Percentiles rank a stretch among this genome's conserved stretches.
Evolutionary conservation across 306 rosid genomes (phyloP).

Genomic region (Adenanthera pavonina): DNA sequence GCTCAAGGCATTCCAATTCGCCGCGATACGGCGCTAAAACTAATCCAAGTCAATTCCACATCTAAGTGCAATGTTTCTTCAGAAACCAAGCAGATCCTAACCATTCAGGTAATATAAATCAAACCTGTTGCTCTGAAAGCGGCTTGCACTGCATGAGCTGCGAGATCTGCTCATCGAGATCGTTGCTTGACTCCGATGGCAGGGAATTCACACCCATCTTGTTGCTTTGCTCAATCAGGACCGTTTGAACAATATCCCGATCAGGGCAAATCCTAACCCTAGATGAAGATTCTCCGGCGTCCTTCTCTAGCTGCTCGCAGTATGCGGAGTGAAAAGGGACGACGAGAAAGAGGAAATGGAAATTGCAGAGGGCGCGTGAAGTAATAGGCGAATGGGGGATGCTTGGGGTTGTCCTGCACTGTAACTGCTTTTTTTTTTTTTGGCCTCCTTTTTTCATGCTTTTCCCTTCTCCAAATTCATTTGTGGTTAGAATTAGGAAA

Average conservation of each 20-base stretch:
- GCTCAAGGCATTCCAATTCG: not conserved
- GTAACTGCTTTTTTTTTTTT: not conserved
- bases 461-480: not conserved
- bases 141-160: conserved; percentile 99
- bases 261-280: conserved; percentile 52
- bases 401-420: conserved; percentile 4
- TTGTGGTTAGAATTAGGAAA: not conserved
- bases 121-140: conserved; percentile 92
- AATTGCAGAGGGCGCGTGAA: conserved; percentile 55
- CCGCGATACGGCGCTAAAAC: not conserved
- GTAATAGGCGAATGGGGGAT: conserved; percentile 32
- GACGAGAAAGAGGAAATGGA: conserved; percentile 13
- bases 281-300: conserved; percentile 26
- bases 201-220: conserved; percentile 77
- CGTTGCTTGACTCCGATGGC: conserved; percentile 57
- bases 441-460: not conserved
- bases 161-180: conserved; percentile 96
- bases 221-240: conserved; percentile 37
- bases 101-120: not conserved
- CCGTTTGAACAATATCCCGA: conserved; percentile 16
- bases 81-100: conserved; percentile 32
- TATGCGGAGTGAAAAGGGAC: conserved; percentile 31
- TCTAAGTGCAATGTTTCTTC: not conserved
- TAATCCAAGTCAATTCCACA: conserved; percentile 30
- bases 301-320: conserved; percentile 28